Base-by-base conservation (phyloP, 768 basidiomycete species). In the Hysterangium stoloniferum region DNA sequence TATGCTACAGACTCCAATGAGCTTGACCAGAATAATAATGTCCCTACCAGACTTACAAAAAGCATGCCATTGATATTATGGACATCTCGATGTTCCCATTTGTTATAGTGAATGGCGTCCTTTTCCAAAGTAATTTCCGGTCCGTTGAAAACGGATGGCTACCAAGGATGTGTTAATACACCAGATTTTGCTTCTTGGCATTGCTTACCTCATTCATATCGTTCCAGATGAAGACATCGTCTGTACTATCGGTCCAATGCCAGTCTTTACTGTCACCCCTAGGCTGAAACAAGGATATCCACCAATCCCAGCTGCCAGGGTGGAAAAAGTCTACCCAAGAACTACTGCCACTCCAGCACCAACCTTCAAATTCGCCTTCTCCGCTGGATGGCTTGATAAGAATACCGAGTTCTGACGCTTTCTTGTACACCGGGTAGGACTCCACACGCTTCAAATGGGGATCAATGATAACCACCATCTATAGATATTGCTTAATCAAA, bases 281-380 rank as follows among this genome's bases (percentile, higher is more conserved):
- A 7, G 71, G 72, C 65, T 84, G 84, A 74, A 96, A 98, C 52
- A 95, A 71, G 4, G 73, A 71, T 53, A 73, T 83, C 94, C 94
- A 99, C 83, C 92, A 92, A 31, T 80, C 76, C 91, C 91, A 94
- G 35, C 79, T 78, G 28, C 67, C 73, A 25, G 92, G 92, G 62
- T 98, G 85, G 79, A 98, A 96, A 69, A 90, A 96, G 62, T 99
- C 96, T 33, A 93, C 84, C 95, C 95, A 99, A 5, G 92, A 86
- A 55, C 84, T 87, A 65, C 85, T 91, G 32, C 96, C 96, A 20
- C 89, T 80, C 96, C 96, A 99, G 67, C 96, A 99, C 93, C 92
- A 97, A 17, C 96, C 96, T 59, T 97, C 93, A 58, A 88, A 94
- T 65, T 95, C 89, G 45, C 80, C 80, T 52, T 84, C 71, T 13